These are phyloP conservation scores for Fragaria iinumae DNA, from an alignment of 306 rosid species.

Conservation along the genomic window DNA sequence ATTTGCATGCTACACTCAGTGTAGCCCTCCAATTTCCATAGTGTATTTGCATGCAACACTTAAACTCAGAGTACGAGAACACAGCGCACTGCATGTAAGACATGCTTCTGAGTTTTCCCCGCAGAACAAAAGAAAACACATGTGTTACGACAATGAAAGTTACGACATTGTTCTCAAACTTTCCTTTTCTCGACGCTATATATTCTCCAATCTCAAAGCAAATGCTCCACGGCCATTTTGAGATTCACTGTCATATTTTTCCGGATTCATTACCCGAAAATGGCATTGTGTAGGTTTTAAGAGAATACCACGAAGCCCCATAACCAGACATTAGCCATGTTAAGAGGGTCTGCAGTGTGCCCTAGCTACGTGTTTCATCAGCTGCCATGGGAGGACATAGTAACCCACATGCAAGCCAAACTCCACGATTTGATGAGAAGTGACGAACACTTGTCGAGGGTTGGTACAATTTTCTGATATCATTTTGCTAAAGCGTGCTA, in stretches of 20 bases:
- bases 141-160: neutral
- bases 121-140: constrained; percentile 3
- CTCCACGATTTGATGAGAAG: neutral
- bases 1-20: neutral
- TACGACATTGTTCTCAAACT: neutral
- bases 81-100: neutral
- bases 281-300: neutral
- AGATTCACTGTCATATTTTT: neutral
- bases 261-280: neutral
- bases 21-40: neutral
- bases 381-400: neutral
- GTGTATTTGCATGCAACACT: constrained; percentile 1
- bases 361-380: neutral
- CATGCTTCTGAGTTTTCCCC: neutral
- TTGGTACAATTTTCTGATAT: neutral
- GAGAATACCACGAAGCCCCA: neutral
- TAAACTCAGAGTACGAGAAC: neutral
- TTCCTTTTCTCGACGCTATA: constrained; percentile 5
- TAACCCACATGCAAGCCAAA: neutral
- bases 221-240: neutral
- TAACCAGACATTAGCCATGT: constrained; percentile 6
- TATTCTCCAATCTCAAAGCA: constrained; percentile 1
- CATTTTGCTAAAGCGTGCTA: too few relatives aligned
- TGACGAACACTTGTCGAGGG: neutral
- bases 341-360: neutral